Conservation (phyloP, 2,329 filamentous ascomycete genomes). For the Monilinia aucupariae region DNA sequence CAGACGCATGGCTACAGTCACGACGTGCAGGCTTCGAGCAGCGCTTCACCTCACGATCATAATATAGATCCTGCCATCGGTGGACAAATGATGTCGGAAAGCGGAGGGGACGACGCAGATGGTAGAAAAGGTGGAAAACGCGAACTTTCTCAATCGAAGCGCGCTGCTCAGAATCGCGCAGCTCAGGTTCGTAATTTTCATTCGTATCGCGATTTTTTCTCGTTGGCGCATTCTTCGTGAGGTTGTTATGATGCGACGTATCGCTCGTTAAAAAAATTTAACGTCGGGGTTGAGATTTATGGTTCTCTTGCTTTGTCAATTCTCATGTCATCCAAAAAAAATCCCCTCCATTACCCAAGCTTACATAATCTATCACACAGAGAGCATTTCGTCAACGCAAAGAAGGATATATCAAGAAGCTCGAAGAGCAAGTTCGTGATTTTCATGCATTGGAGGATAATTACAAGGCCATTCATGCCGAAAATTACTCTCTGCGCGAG, state of each 20-base stretch:
- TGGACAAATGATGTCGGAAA: conserved; percentile 31
- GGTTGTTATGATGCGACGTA: conserved; percentile 16
- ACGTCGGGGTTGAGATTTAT: conserved; percentile 18
- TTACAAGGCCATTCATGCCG: conserved; percentile 74
- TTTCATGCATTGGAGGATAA: conserved; percentile 68
- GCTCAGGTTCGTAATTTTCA: conserved; percentile 69
- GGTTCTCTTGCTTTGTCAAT: conserved; percentile 36
- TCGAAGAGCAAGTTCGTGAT: conserved; percentile 88
- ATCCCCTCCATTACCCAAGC: conserved; percentile 21
- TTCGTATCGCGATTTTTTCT: conserved; percentile 10
- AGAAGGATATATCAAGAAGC: conserved; percentile 95
- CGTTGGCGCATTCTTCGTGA: conserved; percentile 1
- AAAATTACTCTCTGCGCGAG: conserved; percentile 86
- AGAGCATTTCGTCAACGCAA: conserved; percentile 96
- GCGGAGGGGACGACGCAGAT: conserved; percentile 37
- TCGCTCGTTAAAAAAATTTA: conserved; percentile 25
- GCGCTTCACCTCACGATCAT: conserved; percentile 33
- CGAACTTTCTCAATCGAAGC: conserved; percentile 75
- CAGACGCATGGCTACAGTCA: conserved; percentile 32
- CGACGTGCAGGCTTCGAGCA: conserved; percentile 32
- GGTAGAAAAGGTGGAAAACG: conserved; percentile 73
- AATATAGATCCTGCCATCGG: conserved; percentile 37
- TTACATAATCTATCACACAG: conserved; percentile 47
- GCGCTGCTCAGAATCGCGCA: conserved; percentile 55
- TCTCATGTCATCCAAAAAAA: conserved; percentile 36